phyloP scores from a whole-genome alignment of 2,329 filamentous ascomycete species.

The Fusarium burgessii region DNA sequence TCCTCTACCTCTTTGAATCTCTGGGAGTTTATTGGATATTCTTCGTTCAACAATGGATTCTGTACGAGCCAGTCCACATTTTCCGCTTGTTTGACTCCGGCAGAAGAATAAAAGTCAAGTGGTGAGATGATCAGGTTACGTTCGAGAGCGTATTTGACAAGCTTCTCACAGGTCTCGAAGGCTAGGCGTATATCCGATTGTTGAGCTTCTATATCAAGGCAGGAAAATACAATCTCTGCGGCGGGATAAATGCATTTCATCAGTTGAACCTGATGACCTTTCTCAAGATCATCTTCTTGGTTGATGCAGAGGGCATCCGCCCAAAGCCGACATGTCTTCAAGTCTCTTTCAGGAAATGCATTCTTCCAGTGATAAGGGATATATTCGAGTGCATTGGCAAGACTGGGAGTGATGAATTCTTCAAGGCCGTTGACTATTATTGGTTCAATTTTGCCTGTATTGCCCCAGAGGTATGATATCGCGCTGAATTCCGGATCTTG shows the following conservation, averaged over 20 bases:
- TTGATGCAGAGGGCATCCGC: slow-evolving; percentile 19
- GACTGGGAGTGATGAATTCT: not conserved
- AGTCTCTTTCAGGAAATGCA: not conserved
- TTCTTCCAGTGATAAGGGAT: not conserved
- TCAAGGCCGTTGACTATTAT: not conserved
- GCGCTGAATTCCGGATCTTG: not conserved
- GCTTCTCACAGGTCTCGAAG: not conserved
- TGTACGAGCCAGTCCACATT: not conserved
- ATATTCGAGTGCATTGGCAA: slow-evolving; percentile 6
- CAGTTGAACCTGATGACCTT: not conserved
- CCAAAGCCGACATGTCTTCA: not conserved
- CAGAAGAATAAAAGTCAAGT: not conserved
- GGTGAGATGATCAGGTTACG: not conserved
- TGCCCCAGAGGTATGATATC: slow-evolving; percentile 10
- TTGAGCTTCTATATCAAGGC: not conserved
- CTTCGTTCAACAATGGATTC: not conserved
- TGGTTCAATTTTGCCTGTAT: not conserved
- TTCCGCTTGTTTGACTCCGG: too few relatives aligned
- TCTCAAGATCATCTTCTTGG: not conserved
- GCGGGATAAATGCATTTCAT: slow-evolving; percentile 1
- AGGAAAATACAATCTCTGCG: not conserved
- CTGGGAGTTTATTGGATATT: not conserved
- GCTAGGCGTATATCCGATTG: not conserved
- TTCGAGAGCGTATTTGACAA: not conserved
- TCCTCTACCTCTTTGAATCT: rapidly evolving